These are phyloP conservation scores for Pseudogymnoascus sp. DNA, from an alignment of 2,329 filamentous ascomycete genomes.

Conservation along the genomic window DNA sequence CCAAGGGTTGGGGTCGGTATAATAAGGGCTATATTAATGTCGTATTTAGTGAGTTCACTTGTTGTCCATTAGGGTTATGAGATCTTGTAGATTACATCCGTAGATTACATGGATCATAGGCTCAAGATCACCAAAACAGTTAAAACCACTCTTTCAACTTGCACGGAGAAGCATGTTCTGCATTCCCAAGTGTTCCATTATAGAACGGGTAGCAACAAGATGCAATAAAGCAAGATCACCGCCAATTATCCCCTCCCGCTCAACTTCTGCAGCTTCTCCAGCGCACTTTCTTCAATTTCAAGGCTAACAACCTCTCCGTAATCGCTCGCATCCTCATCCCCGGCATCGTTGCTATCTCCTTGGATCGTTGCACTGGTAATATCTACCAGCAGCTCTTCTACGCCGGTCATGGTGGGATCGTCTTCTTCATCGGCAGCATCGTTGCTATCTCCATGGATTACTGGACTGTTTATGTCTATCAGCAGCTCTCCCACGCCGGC, in stretches of 20 bases:
- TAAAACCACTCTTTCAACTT: neutral
- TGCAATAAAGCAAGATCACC: neutral
- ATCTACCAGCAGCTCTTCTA: neutral
- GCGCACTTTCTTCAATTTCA: neutral
- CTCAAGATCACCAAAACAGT: neutral
- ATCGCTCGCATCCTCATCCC: neutral
- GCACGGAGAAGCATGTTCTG: neutral
- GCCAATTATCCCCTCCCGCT: neutral
- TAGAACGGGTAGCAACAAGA: neutral
- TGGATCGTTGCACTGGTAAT: neutral
- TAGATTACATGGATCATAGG: neutral
- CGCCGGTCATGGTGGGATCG: rapidly evolving
- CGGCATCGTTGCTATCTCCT: neutral
- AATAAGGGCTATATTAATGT: neutral
- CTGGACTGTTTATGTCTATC: neutral
- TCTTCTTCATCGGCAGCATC: neutral
- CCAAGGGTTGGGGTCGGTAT: neutral
- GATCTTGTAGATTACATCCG: neutral
- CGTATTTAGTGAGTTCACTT: too few relatives aligned
- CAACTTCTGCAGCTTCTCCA: neutral
- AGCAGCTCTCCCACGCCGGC: neutral
- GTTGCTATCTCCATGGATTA: neutral
- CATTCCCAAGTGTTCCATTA: neutral
- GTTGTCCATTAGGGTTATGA: neutral
- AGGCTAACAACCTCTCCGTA: neutral